Evolutionary conservation across 176 grass and related monocot species (phyloP).

Genomic region (Zoysia japonica): DNA sequence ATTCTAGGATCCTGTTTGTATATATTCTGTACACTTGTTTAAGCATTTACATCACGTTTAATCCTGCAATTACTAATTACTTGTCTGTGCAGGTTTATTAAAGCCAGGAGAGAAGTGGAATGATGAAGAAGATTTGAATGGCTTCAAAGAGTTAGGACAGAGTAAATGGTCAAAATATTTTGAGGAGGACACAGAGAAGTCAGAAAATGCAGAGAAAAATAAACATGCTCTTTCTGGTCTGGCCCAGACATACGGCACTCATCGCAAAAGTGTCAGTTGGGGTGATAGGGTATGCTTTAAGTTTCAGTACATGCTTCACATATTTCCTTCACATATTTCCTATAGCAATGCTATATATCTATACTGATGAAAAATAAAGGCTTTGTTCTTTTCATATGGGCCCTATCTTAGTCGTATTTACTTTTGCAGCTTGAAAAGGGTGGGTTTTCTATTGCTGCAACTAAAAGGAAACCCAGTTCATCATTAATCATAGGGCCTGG

Average conservation of each 20-base stretch:
- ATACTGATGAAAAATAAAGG: neutral
- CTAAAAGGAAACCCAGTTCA: constrained; percentile 62
- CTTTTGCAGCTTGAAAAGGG: constrained; percentile 63
- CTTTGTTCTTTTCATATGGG: neutral
- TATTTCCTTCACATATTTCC: constrained; percentile 1
- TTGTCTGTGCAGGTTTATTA: constrained; percentile 38
- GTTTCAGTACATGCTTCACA: constrained; percentile 20
- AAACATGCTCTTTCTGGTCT: constrained; percentile 66
- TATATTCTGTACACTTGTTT: neutral
- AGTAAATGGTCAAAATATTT: constrained; percentile 98
- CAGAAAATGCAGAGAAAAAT: constrained; percentile 43
- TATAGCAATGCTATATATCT: neutral
- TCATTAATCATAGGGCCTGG: constrained; percentile 93
- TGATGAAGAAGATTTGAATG: constrained; percentile 54
- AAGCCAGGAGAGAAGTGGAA: constrained; percentile 64
- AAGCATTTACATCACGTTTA: constrained; percentile 10
- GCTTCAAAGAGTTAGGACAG: constrained; percentile 66
- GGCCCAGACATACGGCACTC: constrained; percentile 53
- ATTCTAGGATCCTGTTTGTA: neutral
- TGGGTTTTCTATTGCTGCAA: constrained; percentile 88
- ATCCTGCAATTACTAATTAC: constrained; percentile 7
- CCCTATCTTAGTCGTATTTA: constrained; percentile 5
- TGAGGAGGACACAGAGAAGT: constrained; percentile 65
- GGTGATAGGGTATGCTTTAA: constrained; percentile 76
- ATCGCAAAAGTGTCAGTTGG: constrained; percentile 75